Evolutionary conservation across 352 stramenopile species (phyloP).

Genomic region (Globisporangium canariense): DNA sequence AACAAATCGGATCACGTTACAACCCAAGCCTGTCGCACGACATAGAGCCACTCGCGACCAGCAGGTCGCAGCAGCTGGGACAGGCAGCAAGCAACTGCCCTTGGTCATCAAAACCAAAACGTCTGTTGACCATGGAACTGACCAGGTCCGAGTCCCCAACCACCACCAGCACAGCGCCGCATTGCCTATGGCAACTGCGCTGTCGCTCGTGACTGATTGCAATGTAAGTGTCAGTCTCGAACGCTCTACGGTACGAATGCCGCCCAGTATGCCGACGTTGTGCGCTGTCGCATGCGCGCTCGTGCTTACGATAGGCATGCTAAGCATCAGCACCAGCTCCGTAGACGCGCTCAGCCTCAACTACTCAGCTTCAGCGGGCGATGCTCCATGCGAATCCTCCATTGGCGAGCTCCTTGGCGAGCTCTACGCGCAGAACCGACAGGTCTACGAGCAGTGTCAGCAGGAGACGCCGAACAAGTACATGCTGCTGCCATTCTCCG

Average conservation of each 20-base stretch:
- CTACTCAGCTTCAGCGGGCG: neutral
- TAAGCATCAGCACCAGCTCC: neutral
- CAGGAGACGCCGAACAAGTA: neutral
- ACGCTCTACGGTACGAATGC: too few species aligned
- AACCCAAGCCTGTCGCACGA: neutral
- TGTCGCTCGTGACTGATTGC: too few species aligned
- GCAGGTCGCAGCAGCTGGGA: too few species aligned
- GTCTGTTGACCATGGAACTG: too few species aligned
- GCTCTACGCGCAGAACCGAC: neutral
- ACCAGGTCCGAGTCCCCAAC: too few species aligned
- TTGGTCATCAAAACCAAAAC: too few species aligned
- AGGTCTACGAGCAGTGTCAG: slow-evolving; percentile 5
- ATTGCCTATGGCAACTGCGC: too few species aligned
- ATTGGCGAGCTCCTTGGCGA: neutral
- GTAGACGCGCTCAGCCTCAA: neutral
- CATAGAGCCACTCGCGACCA: neutral
- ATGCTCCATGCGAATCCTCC: neutral
- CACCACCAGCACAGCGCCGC: too few species aligned
- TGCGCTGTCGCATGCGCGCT: neutral
- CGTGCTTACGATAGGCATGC: neutral
- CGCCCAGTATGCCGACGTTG: too few species aligned
- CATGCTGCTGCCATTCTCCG: neutral
- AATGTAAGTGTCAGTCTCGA: too few species aligned
- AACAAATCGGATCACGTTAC: neutral
- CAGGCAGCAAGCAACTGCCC: too few species aligned